Evolutionary conservation across 352 stramenopile species (phyloP).

Genomic region (Globisporangium orthogonon): DNA sequence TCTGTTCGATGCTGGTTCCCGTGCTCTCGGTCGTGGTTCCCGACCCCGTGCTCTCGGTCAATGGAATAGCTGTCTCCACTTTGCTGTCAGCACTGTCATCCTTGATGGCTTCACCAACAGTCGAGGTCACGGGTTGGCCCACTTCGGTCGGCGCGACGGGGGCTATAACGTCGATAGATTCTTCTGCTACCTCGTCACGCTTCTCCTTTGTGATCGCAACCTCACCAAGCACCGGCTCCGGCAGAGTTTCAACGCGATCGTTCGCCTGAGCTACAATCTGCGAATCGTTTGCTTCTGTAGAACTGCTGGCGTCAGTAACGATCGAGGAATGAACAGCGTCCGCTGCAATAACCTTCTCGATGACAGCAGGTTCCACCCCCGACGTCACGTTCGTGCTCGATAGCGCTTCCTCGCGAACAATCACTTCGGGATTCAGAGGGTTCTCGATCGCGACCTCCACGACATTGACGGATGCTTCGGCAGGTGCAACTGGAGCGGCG

Average conservation of each 20-base stretch:
- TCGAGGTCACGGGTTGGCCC: neutral
- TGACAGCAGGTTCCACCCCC: neutral
- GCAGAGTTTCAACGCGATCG: neutral
- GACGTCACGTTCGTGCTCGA: neutral
- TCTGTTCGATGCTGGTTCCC: neutral
- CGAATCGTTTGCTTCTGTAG: neutral
- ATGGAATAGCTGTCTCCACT: neutral
- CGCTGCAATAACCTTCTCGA: neutral
- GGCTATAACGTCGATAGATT: neutral
- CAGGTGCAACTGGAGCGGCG: neutral
- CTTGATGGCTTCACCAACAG: neutral
- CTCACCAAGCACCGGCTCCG: neutral
- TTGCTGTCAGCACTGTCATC: neutral
- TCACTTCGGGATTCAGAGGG: conserved; percentile 9
- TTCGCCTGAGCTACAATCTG: neutral
- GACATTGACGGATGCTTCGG: conserved; percentile 1
- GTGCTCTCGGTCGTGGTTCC: neutral
- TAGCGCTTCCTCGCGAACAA: neutral
- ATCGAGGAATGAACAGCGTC: neutral
- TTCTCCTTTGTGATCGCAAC: neutral
- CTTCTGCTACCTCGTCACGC: neutral
- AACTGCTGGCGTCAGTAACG: neutral
- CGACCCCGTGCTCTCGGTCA: neutral
- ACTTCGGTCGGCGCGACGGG: neutral
- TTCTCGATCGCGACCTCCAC: conserved; percentile 10